Evolutionary conservation across 306 rosid genomes (phyloP).

Genomic region (Spatholobus suberectus): DNA sequence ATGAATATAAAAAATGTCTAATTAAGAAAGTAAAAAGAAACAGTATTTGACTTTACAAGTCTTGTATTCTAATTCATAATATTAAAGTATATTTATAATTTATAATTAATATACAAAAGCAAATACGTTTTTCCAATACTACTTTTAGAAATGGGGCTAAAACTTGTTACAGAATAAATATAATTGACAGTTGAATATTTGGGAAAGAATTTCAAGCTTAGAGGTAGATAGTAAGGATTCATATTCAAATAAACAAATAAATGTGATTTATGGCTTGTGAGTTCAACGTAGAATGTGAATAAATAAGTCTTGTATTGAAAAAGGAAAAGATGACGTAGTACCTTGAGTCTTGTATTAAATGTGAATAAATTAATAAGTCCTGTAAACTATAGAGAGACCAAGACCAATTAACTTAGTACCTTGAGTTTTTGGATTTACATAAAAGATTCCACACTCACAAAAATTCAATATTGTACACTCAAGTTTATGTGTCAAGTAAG

Average conservation of each 20-base stretch:
- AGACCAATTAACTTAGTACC: background rate
- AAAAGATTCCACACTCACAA: background rate
- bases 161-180: background rate
- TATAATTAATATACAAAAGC: background rate
- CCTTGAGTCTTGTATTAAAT: background rate
- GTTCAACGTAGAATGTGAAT: too few species aligned
- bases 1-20: too few species aligned
- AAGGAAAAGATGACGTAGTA: background rate
- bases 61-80: too few species aligned
- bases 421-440: background rate
- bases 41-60: too few species aligned
- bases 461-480: background rate
- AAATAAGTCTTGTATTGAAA: too few species aligned
- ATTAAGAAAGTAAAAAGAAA: too few species aligned
- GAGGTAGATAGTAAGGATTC: too few species aligned
- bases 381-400: background rate
- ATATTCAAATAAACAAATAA: too few species aligned
- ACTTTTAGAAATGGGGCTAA: background rate
- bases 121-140: background rate
- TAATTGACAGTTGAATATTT: too few species aligned
- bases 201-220: too few species aligned
- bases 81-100: too few species aligned
- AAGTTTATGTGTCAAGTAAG: background rate
- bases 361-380: background rate
- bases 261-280: too few species aligned